Percentiles rank a stretch among this genome's conserved stretches.
Conservation (phyloP, 2,329 filamentous ascomycete genomes). For the Trichoderma koningii region DNA sequence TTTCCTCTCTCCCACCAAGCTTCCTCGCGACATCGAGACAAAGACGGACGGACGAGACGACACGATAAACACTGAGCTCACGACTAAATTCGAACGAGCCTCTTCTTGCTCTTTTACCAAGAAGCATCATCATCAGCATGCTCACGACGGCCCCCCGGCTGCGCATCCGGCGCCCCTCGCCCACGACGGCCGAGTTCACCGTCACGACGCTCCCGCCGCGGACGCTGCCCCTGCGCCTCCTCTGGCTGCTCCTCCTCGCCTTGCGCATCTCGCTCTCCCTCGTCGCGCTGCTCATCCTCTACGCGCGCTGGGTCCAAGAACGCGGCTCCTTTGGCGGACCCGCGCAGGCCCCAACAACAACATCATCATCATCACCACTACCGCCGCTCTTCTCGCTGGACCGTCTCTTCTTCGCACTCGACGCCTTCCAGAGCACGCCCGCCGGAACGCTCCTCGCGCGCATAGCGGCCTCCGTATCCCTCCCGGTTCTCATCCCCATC, state of each 20-base stretch:
- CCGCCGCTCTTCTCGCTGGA: conserved; percentile 30
- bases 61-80: neutral
- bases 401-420: conserved; percentile 35
- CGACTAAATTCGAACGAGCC: too few species aligned
- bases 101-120: too few species aligned
- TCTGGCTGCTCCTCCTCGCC: conserved; percentile 48
- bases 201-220: conserved; percentile 74
- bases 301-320: conserved; percentile 49
- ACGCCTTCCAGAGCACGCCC: conserved; percentile 37
- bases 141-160: conserved; percentile 63
- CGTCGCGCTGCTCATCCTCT: conserved; percentile 50
- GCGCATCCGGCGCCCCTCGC: conserved; percentile 68
- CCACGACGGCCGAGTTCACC: conserved; percentile 89
- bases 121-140: conserved; percentile 48
- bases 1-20: neutral
- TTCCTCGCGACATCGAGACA: neutral
- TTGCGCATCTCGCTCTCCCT: conserved; percentile 48
- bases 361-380: conserved; percentile 19
- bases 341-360: conserved; percentile 5
- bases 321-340: conserved; percentile 33
- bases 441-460: conserved; percentile 38
- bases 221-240: conserved; percentile 50
- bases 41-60: conserved; percentile 3
- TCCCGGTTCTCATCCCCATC: conserved; percentile 45
- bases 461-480: conserved; percentile 42